Evolutionary conservation across 495 filamentous ascomycete species (phyloP).

Genomic region (Glarea lozoyensis): DNA sequence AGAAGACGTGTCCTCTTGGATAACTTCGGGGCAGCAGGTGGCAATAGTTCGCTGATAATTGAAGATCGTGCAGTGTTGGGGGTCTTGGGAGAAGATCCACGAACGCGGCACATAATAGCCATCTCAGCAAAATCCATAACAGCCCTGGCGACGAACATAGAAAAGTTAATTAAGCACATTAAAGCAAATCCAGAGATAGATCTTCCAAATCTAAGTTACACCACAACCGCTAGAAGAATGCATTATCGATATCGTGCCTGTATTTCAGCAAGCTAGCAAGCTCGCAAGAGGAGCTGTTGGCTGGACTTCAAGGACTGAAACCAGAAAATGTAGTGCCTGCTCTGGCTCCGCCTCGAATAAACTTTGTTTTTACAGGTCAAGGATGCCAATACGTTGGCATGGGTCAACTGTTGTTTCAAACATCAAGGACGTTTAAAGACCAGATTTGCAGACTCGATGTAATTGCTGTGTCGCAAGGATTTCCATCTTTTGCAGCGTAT

Average conservation of each 20-base stretch:
- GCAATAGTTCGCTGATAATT: constrained; percentile 53
- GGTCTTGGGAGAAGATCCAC: constrained; percentile 30
- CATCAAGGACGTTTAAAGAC: constrained; percentile 53
- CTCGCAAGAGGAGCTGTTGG: constrained; percentile 27
- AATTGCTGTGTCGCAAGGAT: constrained; percentile 58
- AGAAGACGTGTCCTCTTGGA: constrained; percentile 44
- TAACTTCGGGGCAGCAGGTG: constrained; percentile 36
- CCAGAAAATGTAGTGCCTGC: constrained; percentile 22
- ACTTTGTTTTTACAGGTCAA: constrained; percentile 63
- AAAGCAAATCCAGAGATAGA: constrained; percentile 38
- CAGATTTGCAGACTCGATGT: constrained; percentile 62
- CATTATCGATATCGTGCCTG: constrained; percentile 69
- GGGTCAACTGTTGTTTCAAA: constrained; percentile 56
- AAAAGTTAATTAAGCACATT: constrained; percentile 42
- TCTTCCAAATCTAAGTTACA: constrained; percentile 58
- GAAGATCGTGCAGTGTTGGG: constrained; percentile 41
- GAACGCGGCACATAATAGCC: constrained; percentile 43
- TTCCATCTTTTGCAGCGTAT: constrained; percentile 57
- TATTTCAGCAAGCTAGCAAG: too few species aligned
- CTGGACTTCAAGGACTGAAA: constrained; percentile 24
- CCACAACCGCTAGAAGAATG: constrained; percentile 66
- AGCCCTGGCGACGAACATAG: constrained; percentile 42
- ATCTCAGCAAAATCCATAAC: constrained; percentile 50
- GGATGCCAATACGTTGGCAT: constrained; percentile 56
- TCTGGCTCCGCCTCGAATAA: constrained; percentile 31